Base-by-base conservation (phyloP, 2,329 filamentous ascomycete genomes). In the Fusarium xyrophilum region DNA sequence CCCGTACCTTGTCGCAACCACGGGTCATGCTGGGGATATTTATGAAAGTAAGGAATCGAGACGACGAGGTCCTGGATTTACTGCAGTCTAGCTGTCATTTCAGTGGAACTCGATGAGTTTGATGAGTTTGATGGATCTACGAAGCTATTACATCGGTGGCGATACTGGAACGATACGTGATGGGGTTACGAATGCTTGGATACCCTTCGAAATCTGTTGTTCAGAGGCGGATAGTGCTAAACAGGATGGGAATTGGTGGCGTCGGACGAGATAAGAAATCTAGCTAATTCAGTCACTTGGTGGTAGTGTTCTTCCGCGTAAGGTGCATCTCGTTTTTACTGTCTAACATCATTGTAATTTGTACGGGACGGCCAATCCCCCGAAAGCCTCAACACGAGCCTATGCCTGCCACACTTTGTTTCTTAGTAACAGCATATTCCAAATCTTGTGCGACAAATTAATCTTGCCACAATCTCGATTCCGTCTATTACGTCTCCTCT, bases 391-490 rank as follows among this genome's bases (percentile, higher is more conserved):
- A 50, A 35, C 9, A 38, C 30, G 9, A 50, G 3, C 4, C 30
- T 2, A 21, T 6, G 17, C 17, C 17, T 17, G 46, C 30, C 46
- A 50, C 30, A 50, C 21, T 9, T 27, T 36, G 36, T 15, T 27
- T 2, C 17, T 3, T 25, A 17, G 2, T 2, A 5, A 15, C 9
- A 27, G 6, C 8, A 36, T n/a, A 25, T 36, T 12, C 6, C 3
- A 15, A 27, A 10, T 25, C 14, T 4, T 76, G 77, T 33, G 60
- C 75, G 7, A 48, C 47, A 28, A 39, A 13, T 0, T 21, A 39
- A 28, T 10, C 19, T 51, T 10, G 33, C 23, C 33, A 28, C 19
- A 39, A 17, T 39, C 19, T 51, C 33, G 47, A 39, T 36, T 15
- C 17, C 9, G 6, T n/a, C 30, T 8, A 15, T 38, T n/a, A 27